Evolutionary conservation across 768 basidiomycete genomes (phyloP), one percentile per base, ranked within the genome.

Genomic region (Amanita fuliginea): DNA sequence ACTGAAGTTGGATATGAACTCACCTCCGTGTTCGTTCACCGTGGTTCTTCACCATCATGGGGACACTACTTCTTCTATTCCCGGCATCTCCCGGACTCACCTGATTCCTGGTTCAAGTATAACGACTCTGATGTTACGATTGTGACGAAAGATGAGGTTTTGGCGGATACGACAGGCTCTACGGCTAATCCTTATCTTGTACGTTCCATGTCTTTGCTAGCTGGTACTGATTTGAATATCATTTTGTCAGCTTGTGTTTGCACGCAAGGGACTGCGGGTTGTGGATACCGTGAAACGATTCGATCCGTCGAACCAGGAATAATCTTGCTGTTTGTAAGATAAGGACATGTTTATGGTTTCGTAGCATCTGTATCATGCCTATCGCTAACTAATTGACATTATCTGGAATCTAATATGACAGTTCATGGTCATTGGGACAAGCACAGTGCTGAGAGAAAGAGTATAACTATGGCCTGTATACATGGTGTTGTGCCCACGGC

Each of bases 1-100:
- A 73, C 62, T 13, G 66, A 73, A 26, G 79, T 78, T 6, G 81
- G 83, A 26, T 98, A 96, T 61, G 90, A 96, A 60, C 75, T 98
- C 39, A 91, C 89, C 0, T 88, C 90, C 8, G 95, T 97, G 16
- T 98, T 91, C 70, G 86, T 97, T 52, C 94, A 98, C 64, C 83
- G 94, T 24, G 94, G 93, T 42, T 76, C 83, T 47, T 86, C 82
- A 14, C 82, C 89, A 1, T 86, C 85, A 6, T 92, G 81, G 67
- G 92, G 92, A 3, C 94, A 96, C 62, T 96, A 96, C 65, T 98
- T 92, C 73, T 90, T 97, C 65, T 96, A 95, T 63, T 89, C 93
- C 48, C 77, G 92, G 35, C 76, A 91, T 62, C 71, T 96, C 11
- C 94, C 92, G 1, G 77, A 79, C 42, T 66, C 79, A 19, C 82